Percentiles rank a stretch among this genome's conserved stretches.
Conservation (phyloP, 1,284 basidiomycete genomes). For the Erythrobasidium hasegawianum region DNA sequence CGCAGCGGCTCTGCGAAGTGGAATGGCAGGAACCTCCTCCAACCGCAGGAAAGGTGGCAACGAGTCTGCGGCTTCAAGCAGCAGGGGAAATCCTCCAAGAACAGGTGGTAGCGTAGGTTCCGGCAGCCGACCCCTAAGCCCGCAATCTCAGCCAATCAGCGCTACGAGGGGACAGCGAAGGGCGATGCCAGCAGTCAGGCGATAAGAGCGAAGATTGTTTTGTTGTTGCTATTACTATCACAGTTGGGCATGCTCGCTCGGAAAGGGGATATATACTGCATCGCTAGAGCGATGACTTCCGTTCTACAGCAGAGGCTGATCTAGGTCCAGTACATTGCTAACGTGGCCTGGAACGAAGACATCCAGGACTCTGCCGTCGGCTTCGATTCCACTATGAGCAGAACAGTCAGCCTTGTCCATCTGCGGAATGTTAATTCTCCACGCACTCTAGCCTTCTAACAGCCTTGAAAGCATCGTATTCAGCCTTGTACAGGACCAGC, state of each 20-base stretch:
- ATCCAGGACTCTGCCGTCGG: background rate
- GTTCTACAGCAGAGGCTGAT: background rate
- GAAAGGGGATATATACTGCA: too few relatives aligned
- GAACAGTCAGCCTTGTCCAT: background rate
- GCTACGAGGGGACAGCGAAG: background rate
- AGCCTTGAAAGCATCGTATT: background rate
- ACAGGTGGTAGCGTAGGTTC: conserved; percentile 4
- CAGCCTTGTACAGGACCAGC: background rate
- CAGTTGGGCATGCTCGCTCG: too few relatives aligned
- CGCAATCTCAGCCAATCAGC: conserved; percentile 1
- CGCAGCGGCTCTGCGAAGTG: background rate
- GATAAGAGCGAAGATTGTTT: background rate
- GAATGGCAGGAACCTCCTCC: background rate
- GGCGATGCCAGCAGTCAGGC: background rate
- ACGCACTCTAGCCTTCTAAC: background rate
- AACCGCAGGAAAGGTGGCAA: background rate
- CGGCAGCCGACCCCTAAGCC: conserved; percentile 15
- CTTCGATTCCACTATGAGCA: background rate
- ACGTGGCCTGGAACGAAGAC: background rate
- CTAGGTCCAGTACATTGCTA: background rate
- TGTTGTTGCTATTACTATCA: conserved; percentile 1
- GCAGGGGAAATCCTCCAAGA: background rate
- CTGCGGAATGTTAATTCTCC: background rate
- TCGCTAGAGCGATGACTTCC: too few relatives aligned
- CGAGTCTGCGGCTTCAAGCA: background rate